phyloP scores from a whole-genome alignment of 1,284 basidiomycete genomes.

The Takashimella koratensis region DNA sequence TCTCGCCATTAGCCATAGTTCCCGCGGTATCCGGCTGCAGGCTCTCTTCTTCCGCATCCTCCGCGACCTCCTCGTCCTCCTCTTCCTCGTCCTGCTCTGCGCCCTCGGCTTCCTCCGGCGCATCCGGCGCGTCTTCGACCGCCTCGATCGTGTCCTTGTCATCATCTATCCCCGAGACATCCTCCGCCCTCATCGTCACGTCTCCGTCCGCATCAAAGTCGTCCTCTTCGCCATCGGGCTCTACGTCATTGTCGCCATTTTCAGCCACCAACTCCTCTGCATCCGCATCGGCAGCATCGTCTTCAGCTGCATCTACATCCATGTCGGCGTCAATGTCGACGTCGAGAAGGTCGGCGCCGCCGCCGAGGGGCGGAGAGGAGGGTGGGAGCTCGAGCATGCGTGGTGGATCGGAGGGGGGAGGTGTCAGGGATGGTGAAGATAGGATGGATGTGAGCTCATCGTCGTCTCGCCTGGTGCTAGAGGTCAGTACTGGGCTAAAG shows the following conservation, averaged over 20 bases:
- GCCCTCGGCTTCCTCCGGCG: neutral
- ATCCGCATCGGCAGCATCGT: conserved; percentile 1
- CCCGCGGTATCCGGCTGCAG: neutral
- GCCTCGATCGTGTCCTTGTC: neutral
- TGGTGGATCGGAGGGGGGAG: conserved; percentile 20
- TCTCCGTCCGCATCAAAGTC: conserved; percentile 20
- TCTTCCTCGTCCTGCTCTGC: neutral
- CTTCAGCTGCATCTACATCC: neutral
- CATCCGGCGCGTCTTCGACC: neutral
- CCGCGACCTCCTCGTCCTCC: neutral
- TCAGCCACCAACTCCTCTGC: neutral
- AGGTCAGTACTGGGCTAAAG: conserved; percentile 2
- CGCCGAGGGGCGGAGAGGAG: conserved; percentile 7
- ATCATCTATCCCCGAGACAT: neutral
- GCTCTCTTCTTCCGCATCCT: neutral
- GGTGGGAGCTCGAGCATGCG: conserved; percentile 13
- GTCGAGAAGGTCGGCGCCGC: conserved; percentile 1
- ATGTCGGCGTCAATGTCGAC: neutral
- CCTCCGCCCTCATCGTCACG: conserved; percentile 21
- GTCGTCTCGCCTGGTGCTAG: neutral
- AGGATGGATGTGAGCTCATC: conserved; percentile 7
- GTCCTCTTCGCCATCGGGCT: conserved; percentile 1
- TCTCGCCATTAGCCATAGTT: neutral
- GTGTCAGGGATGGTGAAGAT: conserved; percentile 24
- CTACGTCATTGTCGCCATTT: conserved; percentile 3